Base-by-base conservation (phyloP, 805 yeast genomes). In the Zygosaccharomyces pseudorouxii region DNA sequence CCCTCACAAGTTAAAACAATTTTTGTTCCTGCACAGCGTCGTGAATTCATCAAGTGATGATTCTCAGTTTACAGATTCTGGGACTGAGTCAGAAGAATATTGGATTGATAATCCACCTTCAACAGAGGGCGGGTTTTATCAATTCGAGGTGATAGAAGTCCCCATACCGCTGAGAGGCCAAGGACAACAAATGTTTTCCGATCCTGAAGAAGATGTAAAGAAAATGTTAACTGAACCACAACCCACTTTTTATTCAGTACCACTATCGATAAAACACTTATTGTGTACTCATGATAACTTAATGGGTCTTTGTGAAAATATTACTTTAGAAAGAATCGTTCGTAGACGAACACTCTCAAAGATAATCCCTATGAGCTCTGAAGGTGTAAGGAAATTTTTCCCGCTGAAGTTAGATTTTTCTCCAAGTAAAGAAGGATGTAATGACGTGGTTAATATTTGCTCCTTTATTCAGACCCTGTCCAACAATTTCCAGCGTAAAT, bases 21-120 rank as follows among this genome's bases (percentile, higher is more conserved):
- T 50, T 20, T 16, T 50, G 14, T 50, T 50, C n/a, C 16, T 50
- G 40, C 53, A 50, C 37, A 33, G 31, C 20, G 47, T 45, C n/a
- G 44, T 45, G 2, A 50, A 50, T 40, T 47, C 50, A 14, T 47
- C 50, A 16, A 50, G 53, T 22, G 53, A 50, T 18, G 50, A 50
- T 30, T 50, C 53, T 20, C 45, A 47, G 25, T 47, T 47, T 37
- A 31, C 41, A 10, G 45, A 29, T 14, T 28, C 48, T 3, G 53
- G 44, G 4, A 38, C 42, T 30, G 48, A 46, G 2, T 27, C 42
- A 2, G 33, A 23, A 4, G 42, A 35, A 11, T 27, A 29, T 36
- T 29, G 25, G 23, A 19, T 46, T n/a, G 18, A 37, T 20, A 25
- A 22, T 23, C 50, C 45, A 33, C 33, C 41, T 16, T n/a, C 42